phyloP scores from a whole-genome alignment of 768 basidiomycete genomes.

The Hygrocybe coccinea region DNA sequence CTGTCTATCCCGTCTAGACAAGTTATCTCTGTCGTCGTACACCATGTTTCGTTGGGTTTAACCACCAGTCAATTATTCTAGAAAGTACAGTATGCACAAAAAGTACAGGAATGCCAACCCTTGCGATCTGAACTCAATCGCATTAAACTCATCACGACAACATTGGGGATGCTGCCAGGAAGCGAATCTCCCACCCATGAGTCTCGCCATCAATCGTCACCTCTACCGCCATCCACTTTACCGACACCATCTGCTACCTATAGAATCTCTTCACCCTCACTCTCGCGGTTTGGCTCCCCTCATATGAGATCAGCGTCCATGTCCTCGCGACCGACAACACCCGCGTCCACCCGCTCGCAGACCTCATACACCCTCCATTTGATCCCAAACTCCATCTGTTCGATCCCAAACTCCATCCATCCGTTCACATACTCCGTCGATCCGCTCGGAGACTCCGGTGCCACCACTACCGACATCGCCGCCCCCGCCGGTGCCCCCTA shows the following conservation, averaged over 20 bases:
- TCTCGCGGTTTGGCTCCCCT: constrained; percentile 48
- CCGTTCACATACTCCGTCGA: too few species aligned
- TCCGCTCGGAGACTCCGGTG: constrained; percentile 31
- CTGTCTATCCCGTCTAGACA: constrained; percentile 45
- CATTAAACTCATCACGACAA: constrained; percentile 44
- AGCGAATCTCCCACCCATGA: constrained; percentile 29
- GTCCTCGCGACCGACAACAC: constrained; percentile 44
- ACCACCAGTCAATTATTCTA: constrained; percentile 32
- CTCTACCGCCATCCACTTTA: constrained; percentile 32
- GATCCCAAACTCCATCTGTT: constrained; percentile 25
- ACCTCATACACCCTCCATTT: constrained; percentile 25
- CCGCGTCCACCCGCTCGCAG: constrained; percentile 22
- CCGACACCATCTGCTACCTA: constrained; percentile 34
- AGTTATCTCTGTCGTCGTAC: constrained; percentile 24
- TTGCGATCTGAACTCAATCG: constrained; percentile 64
- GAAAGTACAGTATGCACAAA: constrained; percentile 59
- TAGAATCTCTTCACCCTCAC: constrained; percentile 36
- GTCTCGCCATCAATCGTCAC: constrained; percentile 31
- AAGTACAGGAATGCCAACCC: constrained; percentile 66
- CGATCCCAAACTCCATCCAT: constrained; percentile 31
- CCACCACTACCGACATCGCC: constrained; percentile 27
- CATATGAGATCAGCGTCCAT: constrained; percentile 58
- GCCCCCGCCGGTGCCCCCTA: constrained; percentile 31
- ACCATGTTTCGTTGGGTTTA: constrained; percentile 16
- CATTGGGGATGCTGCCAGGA: constrained; percentile 34